Conservation (phyloP, 495 filamentous ascomycete species). For the Penicillium silybi region DNA sequence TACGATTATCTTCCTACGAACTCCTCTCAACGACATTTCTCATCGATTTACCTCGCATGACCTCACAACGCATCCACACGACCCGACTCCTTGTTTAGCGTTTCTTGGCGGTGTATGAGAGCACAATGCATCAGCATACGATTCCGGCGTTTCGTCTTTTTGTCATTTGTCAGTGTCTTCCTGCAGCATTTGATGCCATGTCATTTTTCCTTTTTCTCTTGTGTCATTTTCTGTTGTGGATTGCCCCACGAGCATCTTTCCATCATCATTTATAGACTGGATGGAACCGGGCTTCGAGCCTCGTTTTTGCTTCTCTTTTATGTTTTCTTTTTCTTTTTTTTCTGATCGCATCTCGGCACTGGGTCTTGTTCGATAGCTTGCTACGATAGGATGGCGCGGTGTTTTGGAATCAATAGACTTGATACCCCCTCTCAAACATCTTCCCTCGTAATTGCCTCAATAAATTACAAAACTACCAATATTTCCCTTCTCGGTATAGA, state of each 20-base stretch:
- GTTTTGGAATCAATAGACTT: constrained; percentile 28
- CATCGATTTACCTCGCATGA: constrained; percentile 13
- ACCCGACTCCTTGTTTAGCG: constrained; percentile 23
- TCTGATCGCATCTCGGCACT: constrained; percentile 9
- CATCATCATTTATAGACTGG: constrained; percentile 8
- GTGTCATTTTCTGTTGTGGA: not conserved
- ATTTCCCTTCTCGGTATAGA: not conserved
- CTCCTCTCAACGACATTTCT: constrained; percentile 1
- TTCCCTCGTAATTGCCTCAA: too few relatives aligned
- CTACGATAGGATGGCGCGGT: constrained; percentile 15
- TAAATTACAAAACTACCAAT: too few relatives aligned
- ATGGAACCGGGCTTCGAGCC: not conserved
- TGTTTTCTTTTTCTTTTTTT: constrained; percentile 1
- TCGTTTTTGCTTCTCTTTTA: not conserved
- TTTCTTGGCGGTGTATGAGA: constrained; percentile 33
- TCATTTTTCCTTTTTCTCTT: not conserved
- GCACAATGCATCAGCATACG: constrained; percentile 32
- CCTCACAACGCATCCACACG: constrained; percentile 16
- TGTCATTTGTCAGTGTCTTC: constrained; percentile 3
- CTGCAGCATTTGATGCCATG: constrained; percentile 7
- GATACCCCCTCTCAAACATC: too few relatives aligned
- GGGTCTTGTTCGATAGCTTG: constrained; percentile 22
- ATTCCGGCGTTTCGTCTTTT: constrained; percentile 27
- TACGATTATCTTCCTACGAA: not conserved
- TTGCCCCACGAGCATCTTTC: not conserved